These are phyloP conservation scores for Fusarium dlaminii DNA, from an alignment of 2,329 filamentous ascomycete genomes.

Conservation along the genomic window DNA sequence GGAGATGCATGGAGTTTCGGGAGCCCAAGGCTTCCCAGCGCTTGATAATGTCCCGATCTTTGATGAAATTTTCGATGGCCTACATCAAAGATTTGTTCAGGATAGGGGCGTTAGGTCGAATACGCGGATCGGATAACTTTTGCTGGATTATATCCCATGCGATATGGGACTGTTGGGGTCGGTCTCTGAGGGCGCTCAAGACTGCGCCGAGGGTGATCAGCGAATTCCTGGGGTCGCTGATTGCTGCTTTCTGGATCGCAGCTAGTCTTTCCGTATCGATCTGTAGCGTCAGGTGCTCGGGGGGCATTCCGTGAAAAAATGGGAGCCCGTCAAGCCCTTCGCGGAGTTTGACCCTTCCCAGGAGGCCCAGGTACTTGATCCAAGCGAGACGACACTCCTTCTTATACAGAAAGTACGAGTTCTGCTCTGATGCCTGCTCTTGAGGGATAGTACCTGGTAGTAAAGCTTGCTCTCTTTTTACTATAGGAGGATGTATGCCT, in stretches of 20 bases:
- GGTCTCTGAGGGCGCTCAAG: background rate
- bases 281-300: background rate
- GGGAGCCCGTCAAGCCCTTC: background rate
- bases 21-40: too few species aligned
- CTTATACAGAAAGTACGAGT: background rate
- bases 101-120: fast-evolving
- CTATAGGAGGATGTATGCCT: background rate
- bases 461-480: background rate
- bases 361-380: constrained; percentile 3
- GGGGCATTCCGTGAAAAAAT: background rate
- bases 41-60: too few species aligned
- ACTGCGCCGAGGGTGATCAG: background rate
- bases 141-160: background rate
- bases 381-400: background rate
- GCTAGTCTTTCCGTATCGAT: background rate
- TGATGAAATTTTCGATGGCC: background rate
- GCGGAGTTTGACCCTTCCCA: background rate
- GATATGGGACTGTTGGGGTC: background rate
- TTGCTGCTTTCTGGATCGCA: background rate
- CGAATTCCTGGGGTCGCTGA: background rate
- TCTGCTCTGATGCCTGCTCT: background rate
- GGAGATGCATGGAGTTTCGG: too few species aligned
- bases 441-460: fast-evolving
- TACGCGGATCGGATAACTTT: background rate
- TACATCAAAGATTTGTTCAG: background rate